Conservation (phyloP, 2,329 filamentous ascomycete species). For the Coniochaeta sp. region DNA sequence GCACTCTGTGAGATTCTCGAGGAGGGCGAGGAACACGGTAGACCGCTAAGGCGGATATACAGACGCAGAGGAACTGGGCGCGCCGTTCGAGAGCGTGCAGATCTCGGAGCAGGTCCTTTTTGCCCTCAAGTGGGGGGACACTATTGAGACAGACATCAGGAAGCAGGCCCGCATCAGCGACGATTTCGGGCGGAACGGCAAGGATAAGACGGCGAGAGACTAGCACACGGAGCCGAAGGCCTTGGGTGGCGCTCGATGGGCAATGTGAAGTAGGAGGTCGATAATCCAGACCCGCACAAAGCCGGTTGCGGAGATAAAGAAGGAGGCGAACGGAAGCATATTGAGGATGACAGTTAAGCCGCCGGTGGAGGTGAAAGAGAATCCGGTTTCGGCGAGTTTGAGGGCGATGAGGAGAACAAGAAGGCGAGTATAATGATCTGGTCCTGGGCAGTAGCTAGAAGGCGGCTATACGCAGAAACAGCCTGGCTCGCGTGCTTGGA, state of each 20-base stretch:
- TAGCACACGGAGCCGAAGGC: background rate
- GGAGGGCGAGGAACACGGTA: slow-evolving; percentile 24
- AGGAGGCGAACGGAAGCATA: slow-evolving; percentile 1
- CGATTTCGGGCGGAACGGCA: slow-evolving; percentile 9
- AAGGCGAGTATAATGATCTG: background rate
- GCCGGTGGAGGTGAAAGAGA: slow-evolving; percentile 6
- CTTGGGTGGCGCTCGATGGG: background rate
- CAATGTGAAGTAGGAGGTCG: background rate
- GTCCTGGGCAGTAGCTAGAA: too few relatives aligned
- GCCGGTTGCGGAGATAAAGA: slow-evolving; percentile 4
- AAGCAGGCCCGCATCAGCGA: slow-evolving; percentile 15
- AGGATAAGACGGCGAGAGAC: background rate
- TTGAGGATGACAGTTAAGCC: background rate
- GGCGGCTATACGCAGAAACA: too few relatives aligned
- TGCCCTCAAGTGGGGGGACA: slow-evolving; percentile 36
- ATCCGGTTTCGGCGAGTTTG: slow-evolving; percentile 8
- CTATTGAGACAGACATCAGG: slow-evolving; percentile 24
- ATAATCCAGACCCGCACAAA: background rate
- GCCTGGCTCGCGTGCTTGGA: too few relatives aligned
- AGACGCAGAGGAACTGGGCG: slow-evolving; percentile 28
- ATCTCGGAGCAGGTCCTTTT: slow-evolving; percentile 37
- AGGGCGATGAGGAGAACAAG: background rate
- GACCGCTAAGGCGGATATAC: slow-evolving; percentile 16
- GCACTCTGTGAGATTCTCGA: slow-evolving; percentile 31
- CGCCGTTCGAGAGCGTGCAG: slow-evolving; percentile 42